Evolutionary conservation across 768 basidiomycete species (phyloP).

Genomic region (Boletus subcaerulescens): DNA sequence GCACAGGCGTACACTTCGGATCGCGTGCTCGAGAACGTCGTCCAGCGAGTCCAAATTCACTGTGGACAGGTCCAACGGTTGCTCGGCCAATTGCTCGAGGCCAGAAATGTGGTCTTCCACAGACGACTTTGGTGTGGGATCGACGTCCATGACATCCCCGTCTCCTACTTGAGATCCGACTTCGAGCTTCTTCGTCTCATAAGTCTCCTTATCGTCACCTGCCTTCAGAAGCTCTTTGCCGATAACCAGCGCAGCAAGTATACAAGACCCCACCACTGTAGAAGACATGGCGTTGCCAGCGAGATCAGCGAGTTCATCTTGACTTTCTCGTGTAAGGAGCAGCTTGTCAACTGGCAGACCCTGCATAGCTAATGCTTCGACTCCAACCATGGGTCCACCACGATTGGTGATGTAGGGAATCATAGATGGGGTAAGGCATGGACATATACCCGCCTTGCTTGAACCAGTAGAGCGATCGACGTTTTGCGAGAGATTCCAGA

Average conservation of each 20-base stretch:
- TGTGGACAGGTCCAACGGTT: constrained; percentile 67
- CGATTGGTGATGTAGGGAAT: constrained; percentile 95
- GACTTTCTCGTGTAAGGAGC: constrained; percentile 86
- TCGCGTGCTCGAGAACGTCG: constrained; percentile 61
- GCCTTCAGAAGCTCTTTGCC: constrained; percentile 63
- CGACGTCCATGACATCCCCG: constrained; percentile 50
- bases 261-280: constrained; percentile 90
- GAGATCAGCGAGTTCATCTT: constrained; percentile 90
- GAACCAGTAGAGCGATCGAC: constrained; percentile 89
- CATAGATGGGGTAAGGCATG: constrained; percentile 94
- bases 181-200: constrained; percentile 59
- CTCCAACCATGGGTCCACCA: constrained; percentile 91
- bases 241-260: constrained; percentile 75
- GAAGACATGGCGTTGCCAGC: constrained; percentile 99
- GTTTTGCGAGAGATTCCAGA: constrained; percentile 97
- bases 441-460: constrained; percentile 78
- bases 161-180: constrained; percentile 27
- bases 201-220: constrained; percentile 63
- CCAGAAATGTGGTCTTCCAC: constrained; percentile 61
- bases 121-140: constrained; percentile 25
- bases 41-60: constrained; percentile 45
- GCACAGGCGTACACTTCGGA: constrained; percentile 75
- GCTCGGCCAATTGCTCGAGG: constrained; percentile 61
- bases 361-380: constrained; percentile 92
- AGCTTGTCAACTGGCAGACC: constrained; percentile 92